Evolutionary conservation across 2,329 filamentous ascomycete species (phyloP), one percentile per base, ranked within the genome.

Genomic region (Helminthosporium solani): DNA sequence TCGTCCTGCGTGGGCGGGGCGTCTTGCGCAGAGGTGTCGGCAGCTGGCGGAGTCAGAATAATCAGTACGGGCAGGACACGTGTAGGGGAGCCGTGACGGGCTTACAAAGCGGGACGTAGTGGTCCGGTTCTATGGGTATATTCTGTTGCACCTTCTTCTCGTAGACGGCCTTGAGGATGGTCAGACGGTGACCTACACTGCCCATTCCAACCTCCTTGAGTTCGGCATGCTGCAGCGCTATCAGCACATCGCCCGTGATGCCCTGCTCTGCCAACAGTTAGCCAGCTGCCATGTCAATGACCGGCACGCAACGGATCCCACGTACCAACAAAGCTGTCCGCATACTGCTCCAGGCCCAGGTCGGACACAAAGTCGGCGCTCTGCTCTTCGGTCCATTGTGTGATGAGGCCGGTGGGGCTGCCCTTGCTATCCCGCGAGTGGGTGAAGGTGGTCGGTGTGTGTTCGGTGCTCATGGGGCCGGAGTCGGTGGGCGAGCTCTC

Each of bases 141-240:
- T 95, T 90, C 65, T 96, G 91, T 54, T 90, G 90, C 69, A 92
- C 86, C 75, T 99, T 99, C 64, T 94, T 86, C 65, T 97, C 91
- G 73, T 96, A 97, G 44, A 97, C 90, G 61, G 85, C 91, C 75
- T 96, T 97, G 47, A 99, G 79, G 47, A 99, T 95, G 18, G 90
- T 95, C 61, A 99, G 78, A 49, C 94, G 86, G 74, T 99, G 94
- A 33, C 94, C 94, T 38, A 96, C 90, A 73, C 92, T 97, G 53
- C 79, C 78, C 54, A 99, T 88, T 38, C 91, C 91, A 85, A 97
- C 92, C 66, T 95, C 90, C 72, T 95, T 96, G 60, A 99, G 77
- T 67, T 97, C 92, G 46, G 95, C 88, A 67, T 97, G 94, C 53
- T 88, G 86, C 53, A 99, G 75, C 33, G 89, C 89, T 46, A 96